Percentiles rank a stretch among this genome's conserved stretches.
phyloP scores from a whole-genome alignment of 306 rosid species.

The Dalbergia cultrata region DNA sequence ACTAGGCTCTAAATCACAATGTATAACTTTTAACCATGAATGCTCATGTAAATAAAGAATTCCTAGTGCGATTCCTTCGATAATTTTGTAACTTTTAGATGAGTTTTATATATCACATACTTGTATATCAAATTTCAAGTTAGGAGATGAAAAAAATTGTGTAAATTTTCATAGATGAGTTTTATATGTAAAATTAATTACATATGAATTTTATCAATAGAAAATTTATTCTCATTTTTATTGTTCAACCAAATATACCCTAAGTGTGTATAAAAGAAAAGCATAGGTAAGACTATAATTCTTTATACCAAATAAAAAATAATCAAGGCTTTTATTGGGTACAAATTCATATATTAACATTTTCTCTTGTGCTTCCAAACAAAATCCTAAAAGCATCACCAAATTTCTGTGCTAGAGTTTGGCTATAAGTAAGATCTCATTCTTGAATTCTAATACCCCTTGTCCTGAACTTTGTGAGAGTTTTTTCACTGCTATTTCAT shows the following conservation, averaged over 20 bases:
- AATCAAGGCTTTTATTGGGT: constrained; percentile 50
- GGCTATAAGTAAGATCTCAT: constrained; percentile 46
- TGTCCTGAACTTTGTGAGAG: constrained; percentile 43
- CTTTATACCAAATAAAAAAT: constrained; percentile 43
- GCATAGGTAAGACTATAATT: background rate
- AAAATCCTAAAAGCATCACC: constrained; percentile 48
- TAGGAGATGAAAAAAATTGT: background rate
- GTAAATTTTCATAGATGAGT: too few relatives aligned
- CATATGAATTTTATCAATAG: too few relatives aligned
- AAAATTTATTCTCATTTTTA: too few relatives aligned
- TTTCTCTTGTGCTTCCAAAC: constrained; percentile 47
- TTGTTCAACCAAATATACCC: too few relatives aligned
- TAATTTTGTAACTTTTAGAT: constrained; percentile 52
- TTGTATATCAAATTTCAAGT: too few relatives aligned
- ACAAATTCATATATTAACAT: constrained; percentile 49
- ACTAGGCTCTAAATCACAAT: constrained; percentile 57
- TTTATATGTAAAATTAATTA: too few relatives aligned
- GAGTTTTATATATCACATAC: too few relatives aligned
- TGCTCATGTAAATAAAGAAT: constrained; percentile 59
- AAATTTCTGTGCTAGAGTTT: constrained; percentile 51
- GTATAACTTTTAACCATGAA: constrained; percentile 59
- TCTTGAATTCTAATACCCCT: constrained; percentile 44
- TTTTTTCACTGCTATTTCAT: constrained; percentile 46
- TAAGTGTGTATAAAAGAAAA: background rate
- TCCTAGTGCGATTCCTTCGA: constrained; percentile 56